phyloP scores from a whole-genome alignment of 2,329 filamentous ascomycete species.

The Pyrenochaeta sp. region DNA sequence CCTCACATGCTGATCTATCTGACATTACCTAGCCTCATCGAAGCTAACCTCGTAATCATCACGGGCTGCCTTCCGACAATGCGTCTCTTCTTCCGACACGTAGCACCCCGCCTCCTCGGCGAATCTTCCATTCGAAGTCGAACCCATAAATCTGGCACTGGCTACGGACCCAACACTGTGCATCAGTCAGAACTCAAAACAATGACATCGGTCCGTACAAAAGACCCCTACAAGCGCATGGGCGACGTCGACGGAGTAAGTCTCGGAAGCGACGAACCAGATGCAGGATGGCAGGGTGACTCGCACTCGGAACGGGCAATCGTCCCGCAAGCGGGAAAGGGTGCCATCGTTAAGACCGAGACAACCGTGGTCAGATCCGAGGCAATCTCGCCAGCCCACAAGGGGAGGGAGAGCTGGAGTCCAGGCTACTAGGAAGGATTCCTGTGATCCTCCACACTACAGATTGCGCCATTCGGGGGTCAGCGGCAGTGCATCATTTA shows the following conservation, averaged over 20 bases:
- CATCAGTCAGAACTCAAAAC: constrained; percentile 12
- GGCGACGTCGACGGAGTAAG: constrained; percentile 12
- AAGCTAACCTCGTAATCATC: constrained; percentile 52
- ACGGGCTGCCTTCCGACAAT: constrained; percentile 53
- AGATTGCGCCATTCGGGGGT: no score
- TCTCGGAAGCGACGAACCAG: constrained; percentile 16
- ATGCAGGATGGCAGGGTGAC: background rate
- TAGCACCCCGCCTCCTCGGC: constrained; percentile 36
- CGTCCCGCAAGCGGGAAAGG: background rate
- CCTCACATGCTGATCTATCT: background rate
- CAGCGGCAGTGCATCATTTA: no score
- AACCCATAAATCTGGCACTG: constrained; percentile 2
- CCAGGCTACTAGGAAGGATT: background rate
- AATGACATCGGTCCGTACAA: constrained; percentile 5
- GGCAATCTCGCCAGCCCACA: background rate
- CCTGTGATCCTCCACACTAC: no score
- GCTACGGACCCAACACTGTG: constrained; percentile 4
- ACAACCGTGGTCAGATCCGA: background rate
- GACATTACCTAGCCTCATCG: constrained; percentile 38
- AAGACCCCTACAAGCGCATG: constrained; percentile 9
- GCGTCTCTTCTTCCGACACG: constrained; percentile 50
- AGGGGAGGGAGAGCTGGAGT: background rate
- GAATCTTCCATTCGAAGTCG: constrained; percentile 14
- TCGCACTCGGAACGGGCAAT: background rate
- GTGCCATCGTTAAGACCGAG: background rate